Evolutionary conservation across 805 yeast species (phyloP).

Genomic region (Saturnispora diversa): DNA sequence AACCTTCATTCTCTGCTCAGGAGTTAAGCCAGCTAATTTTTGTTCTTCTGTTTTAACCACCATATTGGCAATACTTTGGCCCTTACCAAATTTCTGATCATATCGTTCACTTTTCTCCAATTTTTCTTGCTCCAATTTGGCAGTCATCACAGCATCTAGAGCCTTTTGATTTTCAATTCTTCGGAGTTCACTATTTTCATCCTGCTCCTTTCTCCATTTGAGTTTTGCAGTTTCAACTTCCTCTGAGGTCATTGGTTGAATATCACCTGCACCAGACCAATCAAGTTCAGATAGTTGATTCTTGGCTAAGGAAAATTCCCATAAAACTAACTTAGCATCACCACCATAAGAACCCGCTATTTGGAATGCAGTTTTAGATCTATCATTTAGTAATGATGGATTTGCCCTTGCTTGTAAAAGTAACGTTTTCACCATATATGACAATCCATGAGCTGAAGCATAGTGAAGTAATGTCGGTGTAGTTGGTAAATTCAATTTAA

Average conservation of each 20-base stretch:
- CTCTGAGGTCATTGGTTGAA: slow-evolving; percentile 49
- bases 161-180: neutral
- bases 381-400: slow-evolving; percentile 47
- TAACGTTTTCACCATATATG: slow-evolving; percentile 58
- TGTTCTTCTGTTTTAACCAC: slow-evolving; percentile 28
- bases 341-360: slow-evolving; percentile 36
- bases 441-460: slow-evolving; percentile 60
- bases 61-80: slow-evolving; percentile 27
- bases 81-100: slow-evolving; percentile 27
- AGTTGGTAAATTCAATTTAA: slow-evolving; percentile 46
- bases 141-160: neutral
- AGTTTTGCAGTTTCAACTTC: slow-evolving; percentile 36
- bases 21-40: slow-evolving; percentile 55
- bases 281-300: slow-evolving; percentile 30
- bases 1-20: slow-evolving; percentile 64
- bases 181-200: neutral
- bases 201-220: slow-evolving; percentile 1
- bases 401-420: slow-evolving; percentile 60
- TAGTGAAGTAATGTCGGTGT: slow-evolving; percentile 75
- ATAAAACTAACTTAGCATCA: slow-evolving; percentile 52
- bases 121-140: slow-evolving; percentile 1
- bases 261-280: slow-evolving; percentile 52
- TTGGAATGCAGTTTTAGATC: slow-evolving; percentile 65
- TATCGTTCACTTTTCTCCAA: neutral
- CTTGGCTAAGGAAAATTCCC: slow-evolving; percentile 62